phyloP scores from a whole-genome alignment of 176 grass and related monocot species.

The Oryza coarctata region DNA sequence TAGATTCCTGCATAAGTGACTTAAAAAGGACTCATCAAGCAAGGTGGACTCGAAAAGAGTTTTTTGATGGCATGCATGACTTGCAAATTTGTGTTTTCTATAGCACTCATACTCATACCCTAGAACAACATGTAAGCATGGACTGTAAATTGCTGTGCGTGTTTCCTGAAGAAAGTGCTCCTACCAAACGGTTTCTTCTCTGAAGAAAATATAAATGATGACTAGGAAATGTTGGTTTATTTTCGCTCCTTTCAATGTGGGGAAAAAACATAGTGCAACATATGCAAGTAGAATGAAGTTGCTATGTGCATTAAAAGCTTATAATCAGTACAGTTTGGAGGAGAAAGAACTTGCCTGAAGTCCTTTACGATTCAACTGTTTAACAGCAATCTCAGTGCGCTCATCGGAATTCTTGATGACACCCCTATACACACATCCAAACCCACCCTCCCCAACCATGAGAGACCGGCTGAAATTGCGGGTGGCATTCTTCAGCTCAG shows the following conservation, averaged over 20 bases:
- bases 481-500: constrained; percentile 78
- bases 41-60: neutral
- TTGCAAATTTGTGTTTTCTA: neutral
- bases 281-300: neutral
- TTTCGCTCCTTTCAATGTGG: neutral
- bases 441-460: constrained; percentile 96
- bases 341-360: constrained; percentile 68
- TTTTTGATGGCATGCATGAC: neutral
- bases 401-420: constrained; percentile 56
- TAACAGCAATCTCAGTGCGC: constrained; percentile 78
- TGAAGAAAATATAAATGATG: neutral
- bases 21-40: constrained; percentile 12
- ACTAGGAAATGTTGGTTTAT: neutral
- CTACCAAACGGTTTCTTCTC: neutral
- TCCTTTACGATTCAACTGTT: constrained; percentile 92
- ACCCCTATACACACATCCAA: constrained; percentile 85
- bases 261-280: neutral
- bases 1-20: constrained; percentile 10
- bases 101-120: neutral
- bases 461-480: constrained; percentile 84
- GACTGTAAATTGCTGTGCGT: neutral
- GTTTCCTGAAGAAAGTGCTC: neutral
- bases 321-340: neutral
- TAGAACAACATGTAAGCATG: neutral
- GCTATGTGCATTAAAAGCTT: neutral